Evolutionary conservation across 2,329 filamentous ascomycete genomes (phyloP).

Genomic region (Zopfia rhizophila): DNA sequence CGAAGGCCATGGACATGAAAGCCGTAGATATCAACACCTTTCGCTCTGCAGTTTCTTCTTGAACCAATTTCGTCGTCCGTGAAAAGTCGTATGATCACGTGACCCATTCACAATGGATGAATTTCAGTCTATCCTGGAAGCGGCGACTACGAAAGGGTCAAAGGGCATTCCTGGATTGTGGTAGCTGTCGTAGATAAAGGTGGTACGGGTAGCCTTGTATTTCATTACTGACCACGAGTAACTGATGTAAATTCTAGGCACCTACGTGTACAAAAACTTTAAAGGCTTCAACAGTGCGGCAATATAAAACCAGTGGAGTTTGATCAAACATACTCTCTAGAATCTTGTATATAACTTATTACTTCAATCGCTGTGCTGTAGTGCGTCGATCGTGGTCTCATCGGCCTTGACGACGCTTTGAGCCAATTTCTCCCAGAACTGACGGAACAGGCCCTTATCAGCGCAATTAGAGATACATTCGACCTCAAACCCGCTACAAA

Average conservation of each 20-base stretch:
- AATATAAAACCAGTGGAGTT: constrained; percentile 62
- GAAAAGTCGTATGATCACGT: neutral
- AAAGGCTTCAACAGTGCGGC: constrained; percentile 45
- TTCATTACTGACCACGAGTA: constrained; percentile 12
- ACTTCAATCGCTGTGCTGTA: constrained; percentile 42
- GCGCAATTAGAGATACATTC: constrained; percentile 13
- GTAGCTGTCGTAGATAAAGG: constrained; percentile 33
- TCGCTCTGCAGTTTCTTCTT: neutral
- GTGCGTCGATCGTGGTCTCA: constrained; percentile 37
- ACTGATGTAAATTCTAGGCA: constrained; percentile 45
- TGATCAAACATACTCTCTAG: constrained; percentile 61
- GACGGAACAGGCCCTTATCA: constrained; percentile 27
- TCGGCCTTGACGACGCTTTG: constrained; percentile 39
- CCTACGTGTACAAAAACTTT: constrained; percentile 51
- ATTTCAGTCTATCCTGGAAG: constrained; percentile 39
- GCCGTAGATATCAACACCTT: no score
- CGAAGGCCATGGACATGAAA: neutral
- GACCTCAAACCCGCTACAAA: constrained; percentile 19
- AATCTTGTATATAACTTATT: constrained; percentile 46
- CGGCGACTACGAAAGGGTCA: constrained; percentile 27
- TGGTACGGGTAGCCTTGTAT: constrained; percentile 13
- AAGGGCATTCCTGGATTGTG: constrained; percentile 29
- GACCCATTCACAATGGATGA: constrained; percentile 18
- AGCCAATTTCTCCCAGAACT: constrained; percentile 33
- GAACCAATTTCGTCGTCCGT: neutral